These are phyloP conservation scores for Raphanus raphanistrum DNA, from an alignment of 345 rosid species.

Conservation along the genomic window DNA sequence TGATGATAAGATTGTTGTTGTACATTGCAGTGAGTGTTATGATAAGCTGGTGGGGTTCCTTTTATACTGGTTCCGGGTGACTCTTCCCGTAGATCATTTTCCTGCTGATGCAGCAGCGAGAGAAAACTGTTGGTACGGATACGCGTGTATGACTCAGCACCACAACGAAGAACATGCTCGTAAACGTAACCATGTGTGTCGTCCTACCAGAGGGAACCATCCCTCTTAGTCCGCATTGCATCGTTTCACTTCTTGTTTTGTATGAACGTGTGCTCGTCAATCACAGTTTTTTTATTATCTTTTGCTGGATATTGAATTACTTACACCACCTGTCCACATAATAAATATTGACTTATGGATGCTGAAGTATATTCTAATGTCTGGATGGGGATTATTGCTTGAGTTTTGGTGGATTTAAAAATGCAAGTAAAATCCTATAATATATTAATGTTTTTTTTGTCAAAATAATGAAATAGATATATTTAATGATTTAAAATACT, in stretches of 20 bases:
- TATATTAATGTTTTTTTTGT: too few relatives aligned
- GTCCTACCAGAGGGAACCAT: conserved; percentile 66
- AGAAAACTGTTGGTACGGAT: conserved; percentile 91
- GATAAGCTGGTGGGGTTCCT: conserved; percentile 79
- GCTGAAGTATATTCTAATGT: not conserved
- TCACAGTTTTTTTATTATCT: not conserved
- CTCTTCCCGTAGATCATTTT: conserved; percentile 50
- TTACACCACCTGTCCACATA: not conserved
- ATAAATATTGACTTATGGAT: not conserved
- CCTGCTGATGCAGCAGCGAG: conserved; percentile 62
- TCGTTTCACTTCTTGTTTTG: not conserved
- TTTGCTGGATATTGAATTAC: not conserved
- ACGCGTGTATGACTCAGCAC: conserved; percentile 80
- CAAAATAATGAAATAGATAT: too few relatives aligned
- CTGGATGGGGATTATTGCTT: too few relatives aligned
- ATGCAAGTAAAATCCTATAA: too few relatives aligned
- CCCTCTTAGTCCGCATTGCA: conserved; percentile 6
- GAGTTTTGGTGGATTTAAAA: too few relatives aligned
- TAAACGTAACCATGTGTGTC: conserved; percentile 83
- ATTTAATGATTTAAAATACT: too few relatives aligned
- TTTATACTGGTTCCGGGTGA: conserved; percentile 78
- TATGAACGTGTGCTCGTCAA: not conserved
- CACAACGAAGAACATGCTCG: conserved; percentile 86
- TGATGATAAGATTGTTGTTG: conserved; percentile 5
- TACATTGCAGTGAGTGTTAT: conserved; percentile 63